A percentile compares a stretch with the other conserved stretches of the same genome.
phyloP scores from a whole-genome alignment of 192 early-diverging fungal genomes.

The Backusella tarrabulga region DNA sequence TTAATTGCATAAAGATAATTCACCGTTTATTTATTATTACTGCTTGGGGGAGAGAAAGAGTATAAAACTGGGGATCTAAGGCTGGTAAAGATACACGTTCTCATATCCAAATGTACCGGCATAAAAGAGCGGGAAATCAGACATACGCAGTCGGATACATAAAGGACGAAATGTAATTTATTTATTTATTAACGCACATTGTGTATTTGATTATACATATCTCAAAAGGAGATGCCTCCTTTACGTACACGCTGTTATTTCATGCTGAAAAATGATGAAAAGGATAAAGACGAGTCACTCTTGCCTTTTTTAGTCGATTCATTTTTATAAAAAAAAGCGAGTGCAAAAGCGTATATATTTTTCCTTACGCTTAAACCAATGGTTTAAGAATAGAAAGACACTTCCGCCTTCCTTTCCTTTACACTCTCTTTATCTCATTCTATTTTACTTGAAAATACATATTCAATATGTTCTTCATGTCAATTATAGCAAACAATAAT shows the following conservation, averaged over 20 bases:
- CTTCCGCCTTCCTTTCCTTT: neutral
- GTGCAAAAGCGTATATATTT: neutral
- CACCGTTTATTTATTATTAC: too few relatives aligned
- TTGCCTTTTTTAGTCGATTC: too few relatives aligned
- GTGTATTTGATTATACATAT: too few relatives aligned
- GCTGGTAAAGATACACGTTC: too few relatives aligned
- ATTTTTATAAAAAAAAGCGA: neutral
- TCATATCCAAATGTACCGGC: too few relatives aligned
- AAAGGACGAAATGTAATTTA: too few relatives aligned
- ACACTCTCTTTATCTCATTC: neutral
- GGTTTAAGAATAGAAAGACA: neutral
- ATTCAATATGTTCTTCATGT: neutral
- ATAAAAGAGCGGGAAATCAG: too few relatives aligned
- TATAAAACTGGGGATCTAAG: too few relatives aligned
- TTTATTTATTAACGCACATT: too few relatives aligned
- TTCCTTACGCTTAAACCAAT: neutral
- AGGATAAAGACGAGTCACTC: neutral
- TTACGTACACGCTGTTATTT: neutral
- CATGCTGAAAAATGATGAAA: neutral
- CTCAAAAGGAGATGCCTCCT: neutral
- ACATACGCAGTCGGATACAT: too few relatives aligned
- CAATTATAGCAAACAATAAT: neutral
- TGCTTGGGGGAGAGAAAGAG: too few relatives aligned
- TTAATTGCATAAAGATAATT: too few relatives aligned
- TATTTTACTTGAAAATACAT: neutral